Base-by-base conservation (phyloP, 352 stramenopile species). In the Phytophthora brassicae region DNA sequence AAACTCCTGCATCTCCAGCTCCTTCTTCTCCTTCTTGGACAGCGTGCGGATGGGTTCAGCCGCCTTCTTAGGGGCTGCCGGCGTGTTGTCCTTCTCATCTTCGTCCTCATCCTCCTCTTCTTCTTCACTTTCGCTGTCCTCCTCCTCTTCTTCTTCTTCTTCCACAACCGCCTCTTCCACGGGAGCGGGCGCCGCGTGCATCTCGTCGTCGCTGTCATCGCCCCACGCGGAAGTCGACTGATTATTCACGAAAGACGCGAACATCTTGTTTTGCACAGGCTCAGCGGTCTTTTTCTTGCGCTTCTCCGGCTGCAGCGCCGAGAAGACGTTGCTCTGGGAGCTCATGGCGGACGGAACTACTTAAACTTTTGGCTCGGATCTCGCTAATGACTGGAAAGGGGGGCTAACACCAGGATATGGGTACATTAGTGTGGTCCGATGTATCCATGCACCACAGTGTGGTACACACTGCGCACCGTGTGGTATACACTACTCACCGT, bases 1-100 rank as follows among this genome's bases (percentile, higher is more conserved):
- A 22, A 89, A 81, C 23, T 90, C 84, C 41, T 96, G 84, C 33
- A 86, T 81, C 68, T 90, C 79, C 53, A 77, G 67, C 65, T 86
- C 66, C 72, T 91, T 90, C 66, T 92, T 83, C 63, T 93, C 84
- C 76, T 89, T 89, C 64, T 93, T 92, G 29, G 77, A 89, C 16
- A 92, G 60, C 20, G 70, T 84, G 22, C 73, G 72, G 6, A 68
- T 57, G 4, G 79, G 70, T 1, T 48, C 31, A 19, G 47, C 54
- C 8, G 67, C 46, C 57, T 79, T 74, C 68, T 80, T 80, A 12
- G 73, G 59, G n/a, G 57, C 55, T 3, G 43, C 60, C 24, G 60
- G 11, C 39, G 59, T 70, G 4, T 43, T 52, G 1, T 71, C 58
- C 7, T 73, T 61, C 9, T 76, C 62, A n/a, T 77, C 69, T 6